These are phyloP conservation scores for Ampelocalamus luodianensis DNA, from an alignment of 176 grass and related monocot species.

Conservation along the genomic window DNA sequence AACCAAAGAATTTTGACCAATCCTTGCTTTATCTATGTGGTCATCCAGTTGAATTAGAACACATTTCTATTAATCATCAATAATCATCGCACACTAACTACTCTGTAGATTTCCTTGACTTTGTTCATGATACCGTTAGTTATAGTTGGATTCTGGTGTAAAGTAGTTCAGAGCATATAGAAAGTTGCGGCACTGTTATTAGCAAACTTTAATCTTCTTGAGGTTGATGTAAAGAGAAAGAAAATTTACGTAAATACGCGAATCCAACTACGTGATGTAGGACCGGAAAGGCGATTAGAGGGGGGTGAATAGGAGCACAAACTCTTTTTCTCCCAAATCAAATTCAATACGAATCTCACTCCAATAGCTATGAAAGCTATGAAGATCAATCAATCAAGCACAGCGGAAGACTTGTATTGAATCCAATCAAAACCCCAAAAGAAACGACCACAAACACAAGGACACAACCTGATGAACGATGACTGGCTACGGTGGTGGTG, in stretches of 20 bases:
- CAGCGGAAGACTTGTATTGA: no score
- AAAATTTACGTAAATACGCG: not conserved
- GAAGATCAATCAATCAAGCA: no score
- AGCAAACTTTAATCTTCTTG: constrained; percentile 12
- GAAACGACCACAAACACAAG: no score
- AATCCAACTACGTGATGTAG: no score
- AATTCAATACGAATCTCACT: no score
- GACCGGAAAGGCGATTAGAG: no score
- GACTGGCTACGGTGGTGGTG: no score
- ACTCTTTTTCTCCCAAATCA: no score
- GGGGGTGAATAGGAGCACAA: no score
- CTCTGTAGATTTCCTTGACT: constrained; percentile 53
- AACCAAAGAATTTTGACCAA: constrained; percentile 36
- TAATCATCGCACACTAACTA: constrained; percentile 47
- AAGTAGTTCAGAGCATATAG: constrained; percentile 31
- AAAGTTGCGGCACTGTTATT: constrained; percentile 41
- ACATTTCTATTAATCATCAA: constrained; percentile 44
- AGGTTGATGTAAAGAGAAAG: not conserved
- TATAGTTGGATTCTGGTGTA: constrained; percentile 55
- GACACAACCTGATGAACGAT: no score
- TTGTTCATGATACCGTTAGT: constrained; percentile 56
- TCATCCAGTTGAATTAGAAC: constrained; percentile 31
- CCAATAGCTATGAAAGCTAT: no score
- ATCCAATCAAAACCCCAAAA: no score
- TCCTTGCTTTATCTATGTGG: constrained; percentile 16